Base-by-base conservation (phyloP, 257 asterid genomes). In the Rauvolfia tetraphylla region DNA sequence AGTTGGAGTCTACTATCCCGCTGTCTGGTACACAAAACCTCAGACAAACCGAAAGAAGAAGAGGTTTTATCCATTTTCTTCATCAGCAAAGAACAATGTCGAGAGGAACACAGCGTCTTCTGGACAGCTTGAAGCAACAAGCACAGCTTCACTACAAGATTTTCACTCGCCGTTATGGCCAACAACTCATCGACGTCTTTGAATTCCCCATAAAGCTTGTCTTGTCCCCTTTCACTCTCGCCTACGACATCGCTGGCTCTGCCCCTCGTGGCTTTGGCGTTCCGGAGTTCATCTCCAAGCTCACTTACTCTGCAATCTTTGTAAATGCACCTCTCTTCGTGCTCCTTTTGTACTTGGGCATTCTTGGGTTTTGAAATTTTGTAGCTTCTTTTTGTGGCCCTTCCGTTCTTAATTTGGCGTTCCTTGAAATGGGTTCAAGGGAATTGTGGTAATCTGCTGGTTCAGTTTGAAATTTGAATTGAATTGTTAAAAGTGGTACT, bases 201-300 rank as follows among this genome's bases (percentile, higher is more conserved):
- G 98, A 95, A 17, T 88, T 95, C 78, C 98, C 99, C 15, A 81
- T 88, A 27, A 92, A 89, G 83, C 84, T 95, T 5, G 91, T 95
- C n/a, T 84, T 89, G 17, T 83, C 88, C 36, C 98, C 99, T 34
- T 86, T 95, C 86, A 92, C 97, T 7, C 91, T 92, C 58, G 89
- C 97, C 77, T 88, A 84, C 79, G 97, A 89, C 92, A 87, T 95
- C 56, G 96, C 97, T 59, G 99, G 97, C 85, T 95, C 98, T 46
- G 98, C 98, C n/a, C 97, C 97, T 4, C 97, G 99, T 59, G 99
- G 97, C n/a, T 95, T 92, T 71, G 99, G 99, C 78, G 78, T 95
- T 71, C 99, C 99, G 2, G 96, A 95, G 71, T 74, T 92, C 87
- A 83, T 92, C 70, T 91, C 99, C 82, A 92, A 91, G 85, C 84